Base-by-base conservation (phyloP, 306 rosid genomes). In the Dalbergia cultrata region DNA sequence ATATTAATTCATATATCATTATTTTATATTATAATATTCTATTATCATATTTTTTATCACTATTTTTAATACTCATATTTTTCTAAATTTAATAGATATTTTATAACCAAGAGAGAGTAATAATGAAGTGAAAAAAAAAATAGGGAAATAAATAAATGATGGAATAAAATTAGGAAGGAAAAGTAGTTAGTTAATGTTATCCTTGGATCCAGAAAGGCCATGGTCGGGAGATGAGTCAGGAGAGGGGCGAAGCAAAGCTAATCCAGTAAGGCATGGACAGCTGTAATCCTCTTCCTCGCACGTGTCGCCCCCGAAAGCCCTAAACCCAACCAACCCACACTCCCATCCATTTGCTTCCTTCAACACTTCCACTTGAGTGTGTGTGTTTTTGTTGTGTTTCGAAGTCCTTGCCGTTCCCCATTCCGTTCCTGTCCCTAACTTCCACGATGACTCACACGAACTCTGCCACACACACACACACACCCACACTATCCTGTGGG, bases 251-350 rank as follows among this genome's bases (percentile, higher is more conserved):
- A 37, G 79, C 72, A 70, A 84, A 66, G 52, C 54, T 19, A 41
- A 80, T 78, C 92, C 93, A 90, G 82, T 88, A 61, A 82, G 69
- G 82, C 80, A 74, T 62, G 84, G 91, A 80, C 95, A 90, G 89
- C 91, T 90, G 88, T 87, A 67, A 37, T 4, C 58, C 75, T 68
- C 63, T 66, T 31, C 2, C 74, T 72, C 81, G 82, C 88, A 80
- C 92, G 89, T 92, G 95, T 89, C 89, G n/a, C 13, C 41, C 44
- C 68, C 9, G 8, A 77, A 83, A 71, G 82, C 39, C 57, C 79
- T 45, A 85, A 88, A 84, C 71, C 79, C 60, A 72, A 74, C 78
- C 31, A 39, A 59, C 78, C 13, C 7, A 2, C 35, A n/a, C 8
- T 5, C 22, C 8, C 60, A 54, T 22, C 3, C 7, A 3, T 9